Conservation (phyloP, 2,329 filamentous ascomycete species). For the Paracorniculantispora psalliotae region DNA sequence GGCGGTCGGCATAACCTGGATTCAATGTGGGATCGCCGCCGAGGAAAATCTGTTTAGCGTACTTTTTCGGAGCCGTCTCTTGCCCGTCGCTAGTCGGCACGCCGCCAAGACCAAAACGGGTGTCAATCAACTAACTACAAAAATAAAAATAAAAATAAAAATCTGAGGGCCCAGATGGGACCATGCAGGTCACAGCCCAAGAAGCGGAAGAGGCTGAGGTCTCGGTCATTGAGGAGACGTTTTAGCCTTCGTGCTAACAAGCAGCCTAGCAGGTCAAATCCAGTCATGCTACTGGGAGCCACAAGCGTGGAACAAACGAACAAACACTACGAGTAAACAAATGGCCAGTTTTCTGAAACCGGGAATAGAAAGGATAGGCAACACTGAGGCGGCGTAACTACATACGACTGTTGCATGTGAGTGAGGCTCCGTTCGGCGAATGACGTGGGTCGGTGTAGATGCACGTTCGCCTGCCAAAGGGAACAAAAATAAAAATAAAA, state of each 20-base stretch:
- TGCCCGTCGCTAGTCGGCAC: neutral
- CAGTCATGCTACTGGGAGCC: no score
- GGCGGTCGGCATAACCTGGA: neutral
- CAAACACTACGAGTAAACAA: no score
- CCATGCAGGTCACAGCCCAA: neutral
- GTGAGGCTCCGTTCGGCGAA: neutral
- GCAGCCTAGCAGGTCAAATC: no score
- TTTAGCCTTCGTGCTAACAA: no score
- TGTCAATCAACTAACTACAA: neutral
- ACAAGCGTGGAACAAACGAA: no score
- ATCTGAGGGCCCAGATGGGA: neutral
- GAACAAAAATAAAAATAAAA: neutral
- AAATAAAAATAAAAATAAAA: neutral
- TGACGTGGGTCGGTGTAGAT: neutral
- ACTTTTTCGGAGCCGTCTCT: no score
- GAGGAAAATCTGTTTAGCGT: constrained; percentile 4
- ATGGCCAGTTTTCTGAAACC: no score
- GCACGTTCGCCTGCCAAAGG: neutral
- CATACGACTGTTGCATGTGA: neutral
- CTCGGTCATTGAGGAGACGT: no score
- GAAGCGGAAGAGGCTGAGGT: no score
- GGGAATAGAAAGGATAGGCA: no score
- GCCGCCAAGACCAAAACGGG: neutral
- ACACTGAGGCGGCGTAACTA: no score
- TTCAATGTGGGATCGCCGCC: neutral